Evolutionary conservation across 495 filamentous ascomycete genomes (phyloP).

Genomic region (Cladorrhinum samala): DNA sequence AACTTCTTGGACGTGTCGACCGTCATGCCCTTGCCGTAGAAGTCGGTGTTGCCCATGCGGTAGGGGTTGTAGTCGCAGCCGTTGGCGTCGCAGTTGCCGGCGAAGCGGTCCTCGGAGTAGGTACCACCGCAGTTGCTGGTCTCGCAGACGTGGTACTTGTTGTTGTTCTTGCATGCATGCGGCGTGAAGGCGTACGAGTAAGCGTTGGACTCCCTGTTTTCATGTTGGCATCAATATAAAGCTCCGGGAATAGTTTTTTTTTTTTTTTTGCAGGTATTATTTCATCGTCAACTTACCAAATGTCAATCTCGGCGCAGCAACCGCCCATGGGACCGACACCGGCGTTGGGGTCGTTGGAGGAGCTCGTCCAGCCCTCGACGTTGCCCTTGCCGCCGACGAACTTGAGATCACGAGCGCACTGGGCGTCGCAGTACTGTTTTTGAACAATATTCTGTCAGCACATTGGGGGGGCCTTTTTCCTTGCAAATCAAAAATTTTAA

Average conservation of each 20-base stretch:
- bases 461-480: not conserved
- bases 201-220: slow-evolving; percentile 54
- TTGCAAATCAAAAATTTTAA: not conserved
- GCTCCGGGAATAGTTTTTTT: too few relatives aligned
- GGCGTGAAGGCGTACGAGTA: slow-evolving; percentile 59
- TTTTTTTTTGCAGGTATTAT: too few relatives aligned
- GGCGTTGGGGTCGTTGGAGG: slow-evolving; percentile 51
- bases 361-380: slow-evolving; percentile 41
- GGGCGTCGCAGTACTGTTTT: slow-evolving; percentile 49
- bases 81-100: slow-evolving; percentile 64
- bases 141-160: slow-evolving; percentile 55
- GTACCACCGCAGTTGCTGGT: slow-evolving; percentile 43
- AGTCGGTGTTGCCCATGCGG: slow-evolving; percentile 56
- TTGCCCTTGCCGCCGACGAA: slow-evolving; percentile 53
- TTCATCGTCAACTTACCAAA: slow-evolving; percentile 42
- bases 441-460: slow-evolving; percentile 1
- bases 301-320: slow-evolving; percentile 72
- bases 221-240: not conserved
- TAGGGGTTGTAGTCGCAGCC: slow-evolving; percentile 75
- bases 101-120: slow-evolving; percentile 47
- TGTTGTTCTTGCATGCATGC: slow-evolving; percentile 58
- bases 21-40: slow-evolving; percentile 57
- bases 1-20: slow-evolving; percentile 62
- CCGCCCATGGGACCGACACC: slow-evolving; percentile 38
- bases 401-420: slow-evolving; percentile 51